Conservation (phyloP, 257 asterid species). For the Nicotiana benthamiana region DNA sequence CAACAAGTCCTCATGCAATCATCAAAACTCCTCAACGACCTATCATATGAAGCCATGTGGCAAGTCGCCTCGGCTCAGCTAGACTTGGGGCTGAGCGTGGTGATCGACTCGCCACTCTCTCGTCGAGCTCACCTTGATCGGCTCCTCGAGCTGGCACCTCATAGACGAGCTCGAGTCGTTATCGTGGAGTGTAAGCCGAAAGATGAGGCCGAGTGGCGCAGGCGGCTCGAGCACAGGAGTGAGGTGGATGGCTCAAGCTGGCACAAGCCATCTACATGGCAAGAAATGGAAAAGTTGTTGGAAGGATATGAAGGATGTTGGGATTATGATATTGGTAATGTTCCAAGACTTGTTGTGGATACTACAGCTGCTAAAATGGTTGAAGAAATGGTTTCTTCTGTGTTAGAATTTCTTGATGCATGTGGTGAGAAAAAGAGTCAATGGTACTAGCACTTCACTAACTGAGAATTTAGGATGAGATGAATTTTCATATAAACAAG, state of each 20-base stretch:
- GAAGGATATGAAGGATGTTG: slow-evolving; percentile 59
- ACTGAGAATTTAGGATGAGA: not conserved
- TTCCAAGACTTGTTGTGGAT: slow-evolving; percentile 51
- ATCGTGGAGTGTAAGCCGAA: slow-evolving; percentile 58
- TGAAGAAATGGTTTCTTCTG: slow-evolving; percentile 29
- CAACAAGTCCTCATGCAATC: slow-evolving; percentile 30
- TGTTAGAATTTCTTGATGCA: slow-evolving; percentile 28
- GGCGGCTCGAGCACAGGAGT: slow-evolving; percentile 55
- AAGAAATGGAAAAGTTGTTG: slow-evolving; percentile 55
- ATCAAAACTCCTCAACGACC: slow-evolving; percentile 44
- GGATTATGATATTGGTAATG: slow-evolving; percentile 62
- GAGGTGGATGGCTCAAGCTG: slow-evolving; percentile 31
- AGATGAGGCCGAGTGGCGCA: slow-evolving; percentile 53
- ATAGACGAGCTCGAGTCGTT: slow-evolving; percentile 23
- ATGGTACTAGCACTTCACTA: not conserved
- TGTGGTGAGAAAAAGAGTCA: not conserved
- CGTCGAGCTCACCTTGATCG: slow-evolving; percentile 38
- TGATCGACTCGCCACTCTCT: slow-evolving; percentile 67
- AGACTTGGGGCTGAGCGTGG: slow-evolving; percentile 40
- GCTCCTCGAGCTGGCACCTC: slow-evolving; percentile 26
- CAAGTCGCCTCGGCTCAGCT: slow-evolving; percentile 44
- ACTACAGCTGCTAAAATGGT: slow-evolving; percentile 35
- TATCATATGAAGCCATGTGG: slow-evolving; percentile 67
- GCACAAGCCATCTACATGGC: slow-evolving; percentile 69
- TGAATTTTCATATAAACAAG: not conserved